Evolutionary conservation across 2,329 filamentous ascomycete species (phyloP).

Genomic region (Davidsoniella neocaledoniae): DNA sequence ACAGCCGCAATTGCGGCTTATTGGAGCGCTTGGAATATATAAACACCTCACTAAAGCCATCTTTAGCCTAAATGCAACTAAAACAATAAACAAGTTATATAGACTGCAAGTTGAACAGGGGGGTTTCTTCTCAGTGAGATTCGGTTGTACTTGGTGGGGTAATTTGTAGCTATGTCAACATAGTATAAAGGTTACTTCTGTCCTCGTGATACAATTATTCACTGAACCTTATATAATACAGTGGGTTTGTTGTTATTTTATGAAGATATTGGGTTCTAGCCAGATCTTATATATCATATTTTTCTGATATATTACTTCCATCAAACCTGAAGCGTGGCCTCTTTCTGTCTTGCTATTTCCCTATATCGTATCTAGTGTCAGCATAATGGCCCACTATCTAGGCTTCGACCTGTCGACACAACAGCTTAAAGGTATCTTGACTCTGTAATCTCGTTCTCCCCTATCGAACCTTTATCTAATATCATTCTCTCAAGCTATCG

Average conservation of each 20-base stretch:
- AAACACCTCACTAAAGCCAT: background rate
- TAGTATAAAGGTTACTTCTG: background rate
- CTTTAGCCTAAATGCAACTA: background rate
- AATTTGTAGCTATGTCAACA: background rate
- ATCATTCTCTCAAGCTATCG: slow-evolving; percentile 41
- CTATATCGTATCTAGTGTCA: background rate
- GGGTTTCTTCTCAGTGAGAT: background rate
- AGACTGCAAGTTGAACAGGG: background rate
- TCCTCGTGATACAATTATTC: no score
- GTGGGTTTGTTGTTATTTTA: no score
- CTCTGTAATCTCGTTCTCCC: background rate
- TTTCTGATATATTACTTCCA: no score
- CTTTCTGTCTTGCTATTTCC: no score
- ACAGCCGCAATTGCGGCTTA: background rate
- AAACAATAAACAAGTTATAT: no score
- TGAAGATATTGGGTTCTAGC: no score
- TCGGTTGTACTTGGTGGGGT: background rate
- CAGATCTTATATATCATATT: no score
- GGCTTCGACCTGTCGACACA: slow-evolving; percentile 95
- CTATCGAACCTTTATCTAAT: background rate
- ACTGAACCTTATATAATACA: no score
- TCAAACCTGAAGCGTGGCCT: no score
- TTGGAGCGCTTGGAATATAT: slow-evolving; percentile 1
- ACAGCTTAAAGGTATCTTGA: slow-evolving; percentile 63
- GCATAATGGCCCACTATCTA: slow-evolving; percentile 43